Percentiles rank a stretch among this genome's conserved stretches.
phyloP scores from a whole-genome alignment of 208 protist genomes.

The Leptomonas seymouri region DNA sequence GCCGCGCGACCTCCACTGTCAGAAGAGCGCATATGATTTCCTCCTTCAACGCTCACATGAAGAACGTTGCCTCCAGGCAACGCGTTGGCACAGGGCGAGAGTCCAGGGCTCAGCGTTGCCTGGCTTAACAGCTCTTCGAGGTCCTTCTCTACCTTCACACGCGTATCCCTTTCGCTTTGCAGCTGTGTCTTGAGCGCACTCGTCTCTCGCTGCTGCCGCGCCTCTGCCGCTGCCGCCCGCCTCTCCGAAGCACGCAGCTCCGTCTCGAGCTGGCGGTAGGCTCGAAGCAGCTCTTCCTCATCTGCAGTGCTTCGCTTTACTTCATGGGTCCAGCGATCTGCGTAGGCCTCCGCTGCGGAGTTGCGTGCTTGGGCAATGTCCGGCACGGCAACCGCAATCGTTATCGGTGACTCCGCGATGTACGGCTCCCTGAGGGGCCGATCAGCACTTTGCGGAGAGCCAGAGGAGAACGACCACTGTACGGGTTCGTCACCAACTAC shows the following conservation, averaged over 20 bases:
- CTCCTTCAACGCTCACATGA: neutral
- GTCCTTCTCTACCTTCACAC: conserved; percentile 30
- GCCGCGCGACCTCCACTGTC: neutral
- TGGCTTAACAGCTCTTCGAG: conserved; percentile 39
- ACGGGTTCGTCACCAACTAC: conserved; percentile 1
- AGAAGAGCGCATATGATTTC: neutral
- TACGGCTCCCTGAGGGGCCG: neutral
- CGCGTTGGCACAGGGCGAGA: neutral
- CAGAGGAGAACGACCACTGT: conserved; percentile 3
- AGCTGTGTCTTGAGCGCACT: conserved; percentile 37
- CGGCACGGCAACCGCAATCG: conserved; percentile 25
- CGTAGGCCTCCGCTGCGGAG: conserved; percentile 12
- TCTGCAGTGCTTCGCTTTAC: conserved; percentile 9
- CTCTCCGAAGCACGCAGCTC: conserved; percentile 13
- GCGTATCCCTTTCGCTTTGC: conserved; percentile 25
- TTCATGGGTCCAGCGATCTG: conserved; percentile 10
- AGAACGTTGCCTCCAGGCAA: neutral
- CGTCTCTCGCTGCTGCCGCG: conserved; percentile 29
- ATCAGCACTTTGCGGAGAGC: neutral
- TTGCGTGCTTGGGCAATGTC: conserved; percentile 17
- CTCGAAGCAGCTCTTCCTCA: conserved; percentile 16
- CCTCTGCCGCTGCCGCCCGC: conserved; percentile 5
- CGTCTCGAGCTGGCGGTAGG: conserved; percentile 27
- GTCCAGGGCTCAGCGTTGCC: neutral
- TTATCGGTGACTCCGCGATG: neutral